Evolutionary conservation across 495 filamentous ascomycete species (phyloP).

Genomic region (Penicillium herquei): DNA sequence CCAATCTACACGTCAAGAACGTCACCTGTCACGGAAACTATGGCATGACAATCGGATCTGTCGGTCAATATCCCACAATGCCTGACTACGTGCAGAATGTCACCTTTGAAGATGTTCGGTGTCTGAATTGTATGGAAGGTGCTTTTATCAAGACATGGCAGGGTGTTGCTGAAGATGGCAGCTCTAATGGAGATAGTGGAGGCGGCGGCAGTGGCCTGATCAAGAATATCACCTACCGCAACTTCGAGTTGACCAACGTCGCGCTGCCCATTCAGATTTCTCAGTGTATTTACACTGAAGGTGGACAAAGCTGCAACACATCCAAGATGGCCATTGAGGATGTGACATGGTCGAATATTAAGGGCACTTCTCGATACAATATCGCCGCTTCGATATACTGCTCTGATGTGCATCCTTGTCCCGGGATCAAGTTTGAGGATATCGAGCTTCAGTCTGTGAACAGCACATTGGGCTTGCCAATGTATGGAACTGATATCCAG

Average conservation of each 20-base stretch:
- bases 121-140: conserved; percentile 46
- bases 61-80: conserved; percentile 41
- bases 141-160: conserved; percentile 58
- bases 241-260: conserved; percentile 47
- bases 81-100: conserved; percentile 32
- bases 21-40: conserved; percentile 28
- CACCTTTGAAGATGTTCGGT: conserved; percentile 24
- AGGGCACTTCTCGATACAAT: conserved; percentile 53
- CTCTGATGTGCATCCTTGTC: conserved; percentile 45
- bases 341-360: conserved; percentile 56
- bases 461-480: conserved; percentile 20
- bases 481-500: conserved; percentile 21
- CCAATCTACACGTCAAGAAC: conserved; percentile 36
- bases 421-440: conserved; percentile 45
- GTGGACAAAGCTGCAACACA: conserved; percentile 43
- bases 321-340: conserved; percentile 49
- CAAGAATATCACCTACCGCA: conserved; percentile 51
- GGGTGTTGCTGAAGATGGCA: conserved; percentile 23
- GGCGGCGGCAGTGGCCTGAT: conserved; percentile 37
- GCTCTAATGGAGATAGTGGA: conserved; percentile 34
- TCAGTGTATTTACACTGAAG: conserved; percentile 54
- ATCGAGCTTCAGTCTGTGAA: conserved; percentile 46
- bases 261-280: conserved; percentile 58
- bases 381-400: conserved; percentile 56
- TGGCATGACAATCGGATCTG: conserved; percentile 41